phyloP scores from a whole-genome alignment of 768 basidiomycete species.

The Leccinum fibrillosum region DNA sequence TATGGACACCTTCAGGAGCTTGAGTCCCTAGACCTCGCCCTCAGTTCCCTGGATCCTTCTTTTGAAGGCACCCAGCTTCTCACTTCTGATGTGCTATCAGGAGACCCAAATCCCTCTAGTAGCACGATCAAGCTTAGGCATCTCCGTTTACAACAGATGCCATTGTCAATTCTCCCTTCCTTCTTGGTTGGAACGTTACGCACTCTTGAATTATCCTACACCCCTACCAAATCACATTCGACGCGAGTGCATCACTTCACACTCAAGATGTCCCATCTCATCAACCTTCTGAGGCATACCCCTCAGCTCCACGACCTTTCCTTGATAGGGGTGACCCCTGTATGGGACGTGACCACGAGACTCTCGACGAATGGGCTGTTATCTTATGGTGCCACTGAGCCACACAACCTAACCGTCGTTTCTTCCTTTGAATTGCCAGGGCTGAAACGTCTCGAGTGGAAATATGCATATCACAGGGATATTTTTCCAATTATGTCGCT shows the following conservation, averaged over 20 bases:
- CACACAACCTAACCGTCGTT: slow-evolving; percentile 4
- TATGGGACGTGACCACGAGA: slow-evolving; percentile 32
- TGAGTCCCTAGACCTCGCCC: slow-evolving; percentile 29
- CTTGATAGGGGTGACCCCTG: slow-evolving; percentile 40
- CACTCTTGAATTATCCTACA: slow-evolving; percentile 42
- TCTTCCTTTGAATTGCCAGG: slow-evolving; percentile 34
- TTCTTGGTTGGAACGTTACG: slow-evolving; percentile 38
- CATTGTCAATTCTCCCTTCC: slow-evolving; percentile 36
- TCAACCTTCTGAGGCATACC: slow-evolving; percentile 35
- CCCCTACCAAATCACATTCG: slow-evolving; percentile 25
- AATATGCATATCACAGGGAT: slow-evolving; percentile 40
- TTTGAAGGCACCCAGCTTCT: slow-evolving; percentile 27
- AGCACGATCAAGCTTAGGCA: slow-evolving; percentile 20
- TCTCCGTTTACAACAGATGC: slow-evolving; percentile 43
- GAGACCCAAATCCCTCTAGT: slow-evolving; percentile 1
- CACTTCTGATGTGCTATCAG: slow-evolving; percentile 15
- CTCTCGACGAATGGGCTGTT: slow-evolving; percentile 10
- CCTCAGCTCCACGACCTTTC: slow-evolving; percentile 42
- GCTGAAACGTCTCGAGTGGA: slow-evolving; percentile 48
- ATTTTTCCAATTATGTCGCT: slow-evolving; percentile 43
- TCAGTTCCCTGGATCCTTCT: slow-evolving; percentile 24
- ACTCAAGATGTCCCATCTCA: slow-evolving; percentile 40
- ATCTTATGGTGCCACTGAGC: slow-evolving; percentile 5
- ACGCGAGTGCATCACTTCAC: slow-evolving; percentile 29
- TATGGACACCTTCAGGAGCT: slow-evolving; percentile 21